Conservation (phyloP, 2,329 filamentous ascomycete species). For the Fusarium torreyae region DNA sequence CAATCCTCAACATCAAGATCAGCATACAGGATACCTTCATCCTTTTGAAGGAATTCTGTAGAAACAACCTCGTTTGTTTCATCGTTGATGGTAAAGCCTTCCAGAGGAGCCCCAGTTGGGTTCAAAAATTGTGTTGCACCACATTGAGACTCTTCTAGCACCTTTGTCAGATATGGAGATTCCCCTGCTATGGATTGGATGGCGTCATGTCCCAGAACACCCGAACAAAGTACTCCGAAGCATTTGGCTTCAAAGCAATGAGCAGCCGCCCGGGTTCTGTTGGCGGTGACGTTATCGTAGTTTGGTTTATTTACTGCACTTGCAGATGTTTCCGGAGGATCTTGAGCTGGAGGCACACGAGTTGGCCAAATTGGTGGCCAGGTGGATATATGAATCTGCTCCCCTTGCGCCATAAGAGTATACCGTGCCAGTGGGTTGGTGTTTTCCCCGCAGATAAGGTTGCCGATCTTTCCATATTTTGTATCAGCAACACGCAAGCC, state of each 20-base stretch:
- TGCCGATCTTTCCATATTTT: constrained; percentile 62
- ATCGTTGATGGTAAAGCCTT: constrained; percentile 55
- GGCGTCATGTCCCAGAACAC: constrained; percentile 58
- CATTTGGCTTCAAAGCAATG: constrained; percentile 73
- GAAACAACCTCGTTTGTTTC: constrained; percentile 34
- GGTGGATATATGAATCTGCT: constrained; percentile 69
- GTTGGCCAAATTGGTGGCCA: constrained; percentile 72
- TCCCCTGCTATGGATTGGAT: constrained; percentile 54
- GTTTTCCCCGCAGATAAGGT: constrained; percentile 70
- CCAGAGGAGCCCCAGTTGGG: constrained; percentile 61
- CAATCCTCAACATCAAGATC: constrained; percentile 65
- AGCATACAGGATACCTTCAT: constrained; percentile 67
- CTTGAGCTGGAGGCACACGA: constrained; percentile 18
- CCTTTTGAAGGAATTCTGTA: constrained; percentile 58
- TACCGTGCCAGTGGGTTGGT: constrained; percentile 70
- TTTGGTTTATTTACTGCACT: constrained; percentile 48
- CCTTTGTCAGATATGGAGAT: constrained; percentile 49
- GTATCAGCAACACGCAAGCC: constrained; percentile 65
- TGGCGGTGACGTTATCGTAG: constrained; percentile 69
- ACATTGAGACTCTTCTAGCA: constrained; percentile 57
- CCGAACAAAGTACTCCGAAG: constrained; percentile 67
- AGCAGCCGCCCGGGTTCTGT: constrained; percentile 65
- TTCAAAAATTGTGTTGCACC: constrained; percentile 67
- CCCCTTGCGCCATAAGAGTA: constrained; percentile 67
- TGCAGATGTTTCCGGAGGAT: accelerated